Percentiles rank a stretch among this genome's conserved stretches.
These are phyloP conservation scores for Capsicum pubescens DNA, from an alignment of 257 asterid genomes.

Conservation along the genomic window DNA sequence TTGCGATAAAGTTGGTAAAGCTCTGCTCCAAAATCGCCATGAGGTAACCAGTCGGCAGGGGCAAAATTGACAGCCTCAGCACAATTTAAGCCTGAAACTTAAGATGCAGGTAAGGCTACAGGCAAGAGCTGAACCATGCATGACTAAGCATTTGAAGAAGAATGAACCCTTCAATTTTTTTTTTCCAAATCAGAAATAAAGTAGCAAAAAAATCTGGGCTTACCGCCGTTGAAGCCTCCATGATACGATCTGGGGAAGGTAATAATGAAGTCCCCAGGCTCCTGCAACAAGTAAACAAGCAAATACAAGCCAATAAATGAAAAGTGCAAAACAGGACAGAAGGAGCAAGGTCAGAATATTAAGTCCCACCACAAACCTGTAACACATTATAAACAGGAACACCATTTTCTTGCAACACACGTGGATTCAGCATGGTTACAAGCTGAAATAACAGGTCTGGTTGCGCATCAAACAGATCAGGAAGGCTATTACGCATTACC, in stretches of 20 bases:
- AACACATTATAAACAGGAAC: conserved; percentile 93
- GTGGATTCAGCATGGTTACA: conserved; percentile 92
- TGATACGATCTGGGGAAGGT: conserved; percentile 98
- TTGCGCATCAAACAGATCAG: conserved; percentile 95
- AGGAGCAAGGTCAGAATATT: not conserved
- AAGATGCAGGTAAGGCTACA: too few species aligned
- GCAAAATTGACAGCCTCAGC: conserved; percentile 99
- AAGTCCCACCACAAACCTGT: conserved; percentile 57
- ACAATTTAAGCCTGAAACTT: conserved; percentile 96
- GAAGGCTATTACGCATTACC: conserved; percentile 90
- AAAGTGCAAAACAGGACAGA: conserved; percentile 1
- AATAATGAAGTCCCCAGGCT: conserved; percentile 95
- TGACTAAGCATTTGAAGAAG: conserved; percentile 14
- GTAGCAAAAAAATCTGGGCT: conserved; percentile 38
- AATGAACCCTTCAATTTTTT: not conserved
- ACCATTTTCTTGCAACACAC: conserved; percentile 80
- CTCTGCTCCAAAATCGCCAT: conserved; percentile 97
- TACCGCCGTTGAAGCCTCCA: conserved; percentile 97
- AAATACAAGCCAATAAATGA: conserved; percentile 7
- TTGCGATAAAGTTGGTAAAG: conserved; percentile 80
- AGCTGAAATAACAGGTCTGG: conserved; percentile 96
- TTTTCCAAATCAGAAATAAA: conserved; percentile 28
- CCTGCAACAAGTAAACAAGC: conserved; percentile 54
- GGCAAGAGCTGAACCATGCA: conserved; percentile 25
- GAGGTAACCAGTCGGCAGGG: conserved; percentile 99